Evolutionary conservation across 2,329 filamentous ascomycete genomes (phyloP), one percentile per base, ranked within the genome.

Genomic region (Balansia obtecta): DNA sequence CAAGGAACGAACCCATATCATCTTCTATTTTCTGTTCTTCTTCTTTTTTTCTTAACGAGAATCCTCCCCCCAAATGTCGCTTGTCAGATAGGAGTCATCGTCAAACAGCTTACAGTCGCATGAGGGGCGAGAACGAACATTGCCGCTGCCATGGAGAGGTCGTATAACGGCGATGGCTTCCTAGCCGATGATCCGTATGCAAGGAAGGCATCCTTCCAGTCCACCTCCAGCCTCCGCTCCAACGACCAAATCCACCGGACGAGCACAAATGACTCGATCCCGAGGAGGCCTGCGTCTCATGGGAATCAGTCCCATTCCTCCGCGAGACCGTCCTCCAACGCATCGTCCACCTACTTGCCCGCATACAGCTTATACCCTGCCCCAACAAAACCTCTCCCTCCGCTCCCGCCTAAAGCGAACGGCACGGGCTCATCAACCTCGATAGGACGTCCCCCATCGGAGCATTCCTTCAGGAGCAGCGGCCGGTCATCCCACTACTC

Each of bases 331-430:
- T 40, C 46, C 9, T 52, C 50, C 10, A 48, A 44, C 30, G 42
- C 52, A 10, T 53, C 52, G 2, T 51, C 50, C 4, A 34, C 33
- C 10, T 27, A 49, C 30, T 33, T 45, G 46, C 50, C 52, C 8
- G 33, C 44, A 8, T 52, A 52, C 20, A 50, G 44, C 39, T 32
- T 52, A 9, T 51, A 49, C 33, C 49, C 52, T n/a, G 50, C 52
- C 11, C 52, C 52, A 27, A 49, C 42, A 1, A 53, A 48, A 27
- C 52, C 52, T 2, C 50, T 53, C 11, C 52, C 52, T 13, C 15
- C 50, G 11, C 32, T 53, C 12, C 52, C 52, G 11, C 43, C 20
- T 33, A 49, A 16, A 13, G 46, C 43, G 3, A 52, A 45, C 30
- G 2, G 27, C 27, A 6, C 27, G 27, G 39, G 46, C 16, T 40